A percentile compares a stretch with the other conserved stretches of the same genome.
Evolutionary conservation across 208 protist species (phyloP).

Genomic region (Trypanosoma cruzi): DNA sequence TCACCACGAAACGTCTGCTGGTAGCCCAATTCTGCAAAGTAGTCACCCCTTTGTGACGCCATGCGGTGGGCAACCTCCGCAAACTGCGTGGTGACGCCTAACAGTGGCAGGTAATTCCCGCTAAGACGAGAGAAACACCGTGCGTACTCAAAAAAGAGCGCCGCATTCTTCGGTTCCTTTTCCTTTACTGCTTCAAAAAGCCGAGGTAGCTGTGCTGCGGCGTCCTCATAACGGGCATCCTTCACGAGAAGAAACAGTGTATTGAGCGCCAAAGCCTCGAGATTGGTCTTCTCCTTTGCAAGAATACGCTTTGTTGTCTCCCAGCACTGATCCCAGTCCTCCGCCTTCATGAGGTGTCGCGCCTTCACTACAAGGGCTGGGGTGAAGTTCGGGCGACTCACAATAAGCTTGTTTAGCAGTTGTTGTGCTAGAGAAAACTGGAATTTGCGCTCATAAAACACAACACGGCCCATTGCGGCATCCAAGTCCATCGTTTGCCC

Average conservation of each 20-base stretch:
- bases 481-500: constrained; percentile 63
- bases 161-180: constrained; percentile 83
- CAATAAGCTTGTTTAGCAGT: constrained; percentile 82
- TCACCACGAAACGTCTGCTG: constrained; percentile 80
- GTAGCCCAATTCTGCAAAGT: constrained; percentile 80
- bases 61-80: constrained; percentile 64
- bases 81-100: constrained; percentile 71
- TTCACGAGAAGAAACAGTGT: constrained; percentile 81
- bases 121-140: constrained; percentile 76
- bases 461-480: constrained; percentile 82
- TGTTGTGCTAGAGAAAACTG: constrained; percentile 80
- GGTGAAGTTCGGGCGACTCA: constrained; percentile 62
- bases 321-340: constrained; percentile 93
- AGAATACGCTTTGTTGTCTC: constrained; percentile 89
- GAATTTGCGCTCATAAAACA: constrained; percentile 84
- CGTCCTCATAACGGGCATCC: constrained; percentile 67
- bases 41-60: constrained; percentile 68
- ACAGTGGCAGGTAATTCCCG: constrained; percentile 49
- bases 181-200: constrained; percentile 61
- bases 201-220: constrained; percentile 52
- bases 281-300: constrained; percentile 68
- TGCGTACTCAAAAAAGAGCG: constrained; percentile 66
- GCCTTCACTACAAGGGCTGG: constrained; percentile 82
- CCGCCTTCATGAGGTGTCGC: constrained; percentile 84
- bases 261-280: constrained; percentile 77